Percentiles rank a stretch among this genome's conserved stretches.
Evolutionary conservation across 2,329 filamentous ascomycete genomes (phyloP).

Genomic region (Graphium sp.): DNA sequence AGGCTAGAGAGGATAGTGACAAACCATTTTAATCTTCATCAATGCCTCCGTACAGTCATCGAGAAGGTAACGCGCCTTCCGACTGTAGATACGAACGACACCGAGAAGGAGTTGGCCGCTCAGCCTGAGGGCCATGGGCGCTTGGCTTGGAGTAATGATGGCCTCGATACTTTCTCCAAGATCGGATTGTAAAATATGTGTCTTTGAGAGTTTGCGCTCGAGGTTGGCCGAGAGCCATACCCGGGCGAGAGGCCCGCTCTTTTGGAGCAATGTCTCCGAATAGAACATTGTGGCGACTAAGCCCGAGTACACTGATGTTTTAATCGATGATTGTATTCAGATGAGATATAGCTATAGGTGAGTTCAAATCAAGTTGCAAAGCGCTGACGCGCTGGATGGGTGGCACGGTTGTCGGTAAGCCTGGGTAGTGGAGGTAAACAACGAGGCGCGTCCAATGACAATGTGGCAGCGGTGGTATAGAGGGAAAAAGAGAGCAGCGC

Average conservation of each 20-base stretch:
- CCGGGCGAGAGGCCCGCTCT: conserved; percentile 90
- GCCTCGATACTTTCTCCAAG: conserved; percentile 88
- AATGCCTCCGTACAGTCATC: conserved; percentile 97
- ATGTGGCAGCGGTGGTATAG: too few relatives aligned
- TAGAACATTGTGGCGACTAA: conserved; percentile 65
- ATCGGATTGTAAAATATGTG: conserved; percentile 86
- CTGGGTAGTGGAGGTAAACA: too few relatives aligned
- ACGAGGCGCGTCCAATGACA: too few relatives aligned
- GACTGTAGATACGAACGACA: conserved; percentile 92
- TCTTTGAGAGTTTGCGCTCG: conserved; percentile 96
- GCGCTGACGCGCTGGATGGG: too few relatives aligned
- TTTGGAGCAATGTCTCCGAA: conserved; percentile 85
- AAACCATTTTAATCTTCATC: conserved; percentile 96
- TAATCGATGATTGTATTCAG: too few relatives aligned
- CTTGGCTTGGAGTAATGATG: conserved; percentile 85
- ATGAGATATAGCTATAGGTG: too few relatives aligned
- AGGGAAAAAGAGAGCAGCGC: too few relatives aligned
- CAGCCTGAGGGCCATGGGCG: conserved; percentile 83
- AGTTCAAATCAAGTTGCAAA: neutral
- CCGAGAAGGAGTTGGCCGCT: conserved; percentile 89
- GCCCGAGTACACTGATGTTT: too few relatives aligned
- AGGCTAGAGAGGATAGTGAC: conserved; percentile 8
- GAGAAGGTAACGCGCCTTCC: conserved; percentile 88
- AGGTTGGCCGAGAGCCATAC: conserved; percentile 98
- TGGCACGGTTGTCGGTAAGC: too few relatives aligned